phyloP scores from a whole-genome alignment of 2,329 filamentous ascomycete genomes.

The Ascocoryne sarcoides region DNA sequence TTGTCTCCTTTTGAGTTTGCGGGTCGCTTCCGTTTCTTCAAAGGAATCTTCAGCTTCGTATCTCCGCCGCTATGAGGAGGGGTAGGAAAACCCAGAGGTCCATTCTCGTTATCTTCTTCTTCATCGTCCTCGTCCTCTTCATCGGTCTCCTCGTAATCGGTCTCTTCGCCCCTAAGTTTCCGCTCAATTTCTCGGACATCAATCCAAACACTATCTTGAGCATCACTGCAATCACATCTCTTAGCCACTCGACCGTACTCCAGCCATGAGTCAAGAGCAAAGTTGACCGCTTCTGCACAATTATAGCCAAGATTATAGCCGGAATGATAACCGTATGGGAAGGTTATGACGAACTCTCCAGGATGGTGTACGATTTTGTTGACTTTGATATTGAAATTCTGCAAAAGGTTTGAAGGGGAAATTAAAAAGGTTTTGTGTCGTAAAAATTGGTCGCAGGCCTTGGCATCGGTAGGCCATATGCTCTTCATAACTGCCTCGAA shows the following conservation, averaged over 20 bases:
- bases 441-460: conserved; percentile 91
- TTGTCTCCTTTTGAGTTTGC: conserved; percentile 35
- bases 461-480: conserved; percentile 90
- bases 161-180: conserved; percentile 81
- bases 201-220: conserved; percentile 97
- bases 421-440: conserved; percentile 97
- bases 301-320: conserved; percentile 98
- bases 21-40: conserved; percentile 61
- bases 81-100: conserved; percentile 62
- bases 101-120: conserved; percentile 53
- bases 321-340: conserved; percentile 96
- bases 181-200: conserved; percentile 94
- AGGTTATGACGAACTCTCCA: conserved; percentile 96
- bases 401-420: conserved; percentile 77
- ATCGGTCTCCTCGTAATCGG: conserved; percentile 72
- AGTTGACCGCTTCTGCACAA: conserved; percentile 97
- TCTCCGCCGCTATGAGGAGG: conserved; percentile 64
- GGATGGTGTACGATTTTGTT: conserved; percentile 94
- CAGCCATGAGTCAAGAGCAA: conserved; percentile 90
- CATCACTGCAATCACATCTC: conserved; percentile 90
- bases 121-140: conserved; percentile 56
- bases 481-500: conserved; percentile 95
- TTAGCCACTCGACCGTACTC: conserved; percentile 93
- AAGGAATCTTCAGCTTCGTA: conserved; percentile 51
- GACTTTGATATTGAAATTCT: conserved; percentile 88